Evolutionary conservation across 176 grass and related monocot genomes (phyloP), one percentile per base, ranked within the genome.

Genomic region (Raddia guianensis): DNA sequence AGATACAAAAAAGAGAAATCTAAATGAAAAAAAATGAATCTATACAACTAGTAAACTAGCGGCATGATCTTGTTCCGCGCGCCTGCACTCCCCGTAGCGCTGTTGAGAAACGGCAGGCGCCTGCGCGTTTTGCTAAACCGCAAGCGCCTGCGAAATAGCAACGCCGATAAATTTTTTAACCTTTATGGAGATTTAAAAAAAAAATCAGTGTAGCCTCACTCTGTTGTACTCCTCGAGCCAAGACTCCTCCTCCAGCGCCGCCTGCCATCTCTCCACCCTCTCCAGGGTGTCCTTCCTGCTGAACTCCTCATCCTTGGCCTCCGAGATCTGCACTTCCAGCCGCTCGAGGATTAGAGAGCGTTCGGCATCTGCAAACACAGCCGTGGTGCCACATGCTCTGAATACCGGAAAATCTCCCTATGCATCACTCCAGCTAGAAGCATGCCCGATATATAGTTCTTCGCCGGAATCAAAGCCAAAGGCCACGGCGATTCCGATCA

Each of bases 181-280:
- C 27, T 27, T 27, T 27, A 27, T 27, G 27, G 1, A 27, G 27
- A 1, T 27, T 27, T 27, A 0, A 27, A 27, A 27, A 27, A 27
- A 27, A 27, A 27, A 0, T 66, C 61, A 61, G 21, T 33, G 21
- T 33, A n/a, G 9, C 9, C 54, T 40, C 9, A 92, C 93, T 60
- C 76, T 72, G 66, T 59, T 96, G 78, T 96, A 96, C 75, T 97
- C 93, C 37, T 97, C 90, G n/a, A 97, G 90, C 93, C 93, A 97
- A 6, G 83, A 81, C 68, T 97, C 93, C 80, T 97, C 93, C 50
- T 97, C 93, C 2, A 91, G 48, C 32, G 86, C 90, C 0, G 83
- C 85, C 19, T 81, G 86, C 90, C 87, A 97, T 74, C 63, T 89
- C 65, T 97, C 93, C 9, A 87, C 85, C 73, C 83, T 88, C 70